Base-by-base conservation (phyloP, 805 yeast species). In the Candida sakaeoensis region DNA sequence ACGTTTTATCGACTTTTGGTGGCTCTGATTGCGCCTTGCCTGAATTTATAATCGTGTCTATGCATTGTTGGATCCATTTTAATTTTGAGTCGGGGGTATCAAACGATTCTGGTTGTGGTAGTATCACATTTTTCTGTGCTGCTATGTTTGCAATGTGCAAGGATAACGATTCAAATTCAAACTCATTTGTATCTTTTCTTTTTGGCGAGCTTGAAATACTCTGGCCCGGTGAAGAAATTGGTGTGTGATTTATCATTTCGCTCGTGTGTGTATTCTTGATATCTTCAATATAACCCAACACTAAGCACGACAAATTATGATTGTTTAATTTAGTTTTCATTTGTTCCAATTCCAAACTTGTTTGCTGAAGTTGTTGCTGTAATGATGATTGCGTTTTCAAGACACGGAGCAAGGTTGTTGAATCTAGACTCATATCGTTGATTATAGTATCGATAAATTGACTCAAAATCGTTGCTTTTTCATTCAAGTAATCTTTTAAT, bases 161-260 rank as follows among this genome's bases (percentile, higher is more conserved):
- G 19, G 74, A 66, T 18, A 77, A 48, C 14, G 63, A 63, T 36
- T 75, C 80, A 45, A 74, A 56, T 4, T 75, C 80, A 45, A 74
- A 56, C 4, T 22, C 24, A 12, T 27, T 66, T 47, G 42, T 10
- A 3, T 3, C 15, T 13, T 27, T 21, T n/a, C 16, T 36, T 15
- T 35, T 39, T 2, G 42, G 42, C 12, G 42, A 39, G 9, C 18
- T 18, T 3, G 27, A n/a, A 23, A 12, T 21, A 15, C 32, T 37
- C 17, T 22, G 8, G 8, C 28, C 14, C 13, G 41, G 41, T n/a
- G 39, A 33, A 8, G 14, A 14, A 10, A 12, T 23, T 25, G 41
- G 23, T n/a, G 42, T 15, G 9, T 28, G 12, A 8, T 35, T 28
- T 13, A 24, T n/a, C n/a, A n/a, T n/a, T 14, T 34, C 28, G 7